Conservation (phyloP, 495 filamentous ascomycete genomes). For the Schizothecium vesticola region DNA sequence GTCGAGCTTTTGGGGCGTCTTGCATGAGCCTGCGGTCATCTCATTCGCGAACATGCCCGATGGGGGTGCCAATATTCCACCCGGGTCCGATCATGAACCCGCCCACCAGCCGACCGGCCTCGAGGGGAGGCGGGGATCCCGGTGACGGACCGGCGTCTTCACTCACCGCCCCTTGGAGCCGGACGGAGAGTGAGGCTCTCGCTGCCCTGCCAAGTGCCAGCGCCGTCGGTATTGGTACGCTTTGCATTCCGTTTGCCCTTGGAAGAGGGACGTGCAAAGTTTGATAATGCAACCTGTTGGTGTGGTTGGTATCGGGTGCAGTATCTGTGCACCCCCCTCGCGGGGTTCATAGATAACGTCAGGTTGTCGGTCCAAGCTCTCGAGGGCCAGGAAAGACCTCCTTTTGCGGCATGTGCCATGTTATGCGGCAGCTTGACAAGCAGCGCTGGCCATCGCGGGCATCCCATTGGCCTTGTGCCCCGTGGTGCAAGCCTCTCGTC, state of each 20-base stretch:
- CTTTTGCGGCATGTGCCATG: constrained; percentile 2
- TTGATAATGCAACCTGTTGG: not conserved
- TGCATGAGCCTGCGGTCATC: not conserved
- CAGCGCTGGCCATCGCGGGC: not conserved
- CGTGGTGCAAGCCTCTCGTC: not conserved
- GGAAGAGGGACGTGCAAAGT: not conserved
- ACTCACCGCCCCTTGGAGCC: constrained; percentile 2
- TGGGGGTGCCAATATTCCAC: not conserved
- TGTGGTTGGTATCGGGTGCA: not conserved
- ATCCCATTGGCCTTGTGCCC: constrained; percentile 3
- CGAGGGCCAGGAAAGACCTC: not conserved
- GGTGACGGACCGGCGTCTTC: not conserved
- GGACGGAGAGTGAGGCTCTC: not conserved
- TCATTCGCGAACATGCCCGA: constrained; percentile 2
- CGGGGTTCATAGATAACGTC: not conserved
- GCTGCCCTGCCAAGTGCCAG: not conserved
- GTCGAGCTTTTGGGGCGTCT: not conserved
- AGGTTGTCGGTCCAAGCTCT: not conserved
- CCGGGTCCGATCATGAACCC: not conserved
- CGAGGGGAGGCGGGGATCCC: not conserved
- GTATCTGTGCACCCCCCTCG: not conserved
- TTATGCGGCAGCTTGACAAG: constrained; percentile 1
- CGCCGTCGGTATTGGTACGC: not conserved
- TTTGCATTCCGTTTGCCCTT: not conserved
- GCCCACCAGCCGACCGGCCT: not conserved